Evolutionary conservation across 306 rosid species (phyloP).

Genomic region (Cicer chorassanicum): DNA sequence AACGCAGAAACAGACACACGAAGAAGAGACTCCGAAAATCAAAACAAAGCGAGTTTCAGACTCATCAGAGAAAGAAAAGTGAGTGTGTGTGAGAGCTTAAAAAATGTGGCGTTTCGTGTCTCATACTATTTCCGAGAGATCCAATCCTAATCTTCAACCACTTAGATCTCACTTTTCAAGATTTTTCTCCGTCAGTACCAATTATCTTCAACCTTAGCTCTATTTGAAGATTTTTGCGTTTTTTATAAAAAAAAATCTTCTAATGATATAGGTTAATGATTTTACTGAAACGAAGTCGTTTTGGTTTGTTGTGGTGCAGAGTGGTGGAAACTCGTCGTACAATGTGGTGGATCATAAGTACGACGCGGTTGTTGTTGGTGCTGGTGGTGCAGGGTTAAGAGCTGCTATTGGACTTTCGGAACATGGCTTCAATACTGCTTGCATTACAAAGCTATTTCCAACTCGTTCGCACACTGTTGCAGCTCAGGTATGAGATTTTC

Average conservation of each 20-base stretch:
- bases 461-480: conserved; percentile 98
- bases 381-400: conserved; percentile 94
- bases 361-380: conserved; percentile 90
- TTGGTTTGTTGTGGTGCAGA: conserved; percentile 50
- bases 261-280: background rate
- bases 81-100: background rate
- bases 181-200: conserved; percentile 67
- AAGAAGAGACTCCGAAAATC: background rate
- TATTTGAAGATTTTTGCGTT: background rate
- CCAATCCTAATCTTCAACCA: conserved; percentile 46
- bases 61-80: background rate
- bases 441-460: conserved; percentile 94
- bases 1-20: background rate
- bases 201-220: background rate
- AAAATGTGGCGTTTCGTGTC: conserved; percentile 92
- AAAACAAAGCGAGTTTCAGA: background rate
- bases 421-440: conserved; percentile 94
- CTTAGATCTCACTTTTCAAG: conserved; percentile 73
- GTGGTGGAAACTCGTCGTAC: conserved; percentile 62
- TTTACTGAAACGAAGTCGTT: conserved; percentile 11
- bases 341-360: conserved; percentile 87
- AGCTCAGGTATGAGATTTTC: conserved; percentile 66
- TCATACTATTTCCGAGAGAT: conserved; percentile 64
- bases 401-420: conserved; percentile 96
- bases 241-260: no score